Evolutionary conservation across 495 filamentous ascomycete genomes (phyloP).

Genomic region (Aspergillus biplanus): DNA sequence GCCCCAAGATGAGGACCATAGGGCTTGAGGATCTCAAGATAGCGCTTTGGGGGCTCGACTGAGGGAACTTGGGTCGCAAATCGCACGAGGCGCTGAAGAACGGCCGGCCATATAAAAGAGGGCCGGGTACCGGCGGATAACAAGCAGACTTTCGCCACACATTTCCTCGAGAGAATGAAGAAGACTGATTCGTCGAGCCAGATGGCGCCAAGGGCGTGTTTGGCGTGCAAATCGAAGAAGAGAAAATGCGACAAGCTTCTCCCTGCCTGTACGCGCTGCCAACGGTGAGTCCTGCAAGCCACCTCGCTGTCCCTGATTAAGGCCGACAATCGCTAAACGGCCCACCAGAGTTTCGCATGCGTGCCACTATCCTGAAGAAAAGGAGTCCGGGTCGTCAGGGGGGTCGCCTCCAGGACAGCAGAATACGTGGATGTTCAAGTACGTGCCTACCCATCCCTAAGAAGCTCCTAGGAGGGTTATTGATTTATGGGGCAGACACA

Average conservation of each 20-base stretch:
- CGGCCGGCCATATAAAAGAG: too few species aligned
- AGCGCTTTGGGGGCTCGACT: too few species aligned
- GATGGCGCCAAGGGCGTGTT: constrained; percentile 3
- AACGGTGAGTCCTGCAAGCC: neutral
- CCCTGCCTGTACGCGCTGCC: constrained; percentile 5
- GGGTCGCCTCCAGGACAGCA: neutral
- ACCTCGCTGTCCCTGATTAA: neutral
- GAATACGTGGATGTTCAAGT: neutral
- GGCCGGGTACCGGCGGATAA: too few species aligned
- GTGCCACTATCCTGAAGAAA: neutral
- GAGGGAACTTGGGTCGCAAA: too few species aligned
- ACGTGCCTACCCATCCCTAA: too few species aligned
- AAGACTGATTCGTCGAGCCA: constrained; percentile 1
- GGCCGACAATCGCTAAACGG: neutral
- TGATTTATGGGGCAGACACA: too few species aligned
- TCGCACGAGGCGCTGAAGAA: too few species aligned
- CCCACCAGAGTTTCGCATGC: neutral
- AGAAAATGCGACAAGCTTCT: constrained; percentile 8
- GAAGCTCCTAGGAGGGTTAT: too few species aligned
- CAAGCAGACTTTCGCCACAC: too few species aligned
- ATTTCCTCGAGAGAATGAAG: too few species aligned
- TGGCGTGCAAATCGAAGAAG: constrained; percentile 10
- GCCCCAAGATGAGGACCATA: too few species aligned
- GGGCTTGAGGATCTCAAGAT: too few species aligned
- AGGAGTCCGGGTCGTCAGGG: neutral